These are phyloP conservation scores for Fibroporia radiculosa DNA, from an alignment of 768 basidiomycete genomes.

Conservation along the genomic window DNA sequence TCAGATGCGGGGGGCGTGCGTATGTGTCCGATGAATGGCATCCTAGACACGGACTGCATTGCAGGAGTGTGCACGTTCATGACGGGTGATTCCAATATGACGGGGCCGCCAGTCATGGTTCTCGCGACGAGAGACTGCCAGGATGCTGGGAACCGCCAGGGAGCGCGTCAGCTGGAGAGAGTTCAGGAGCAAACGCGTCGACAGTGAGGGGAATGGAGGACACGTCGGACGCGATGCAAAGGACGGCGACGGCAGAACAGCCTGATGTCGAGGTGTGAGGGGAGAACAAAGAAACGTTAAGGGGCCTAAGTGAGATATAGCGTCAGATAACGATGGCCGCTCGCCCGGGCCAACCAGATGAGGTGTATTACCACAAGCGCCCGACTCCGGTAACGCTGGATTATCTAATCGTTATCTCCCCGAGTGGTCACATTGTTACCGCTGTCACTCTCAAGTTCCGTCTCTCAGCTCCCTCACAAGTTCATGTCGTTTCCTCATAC, in stretches of 20 bases:
- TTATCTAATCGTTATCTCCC: slow-evolving; percentile 2
- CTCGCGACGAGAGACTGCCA: not conserved
- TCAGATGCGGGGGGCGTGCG: slow-evolving; percentile 22
- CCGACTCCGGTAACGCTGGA: not conserved
- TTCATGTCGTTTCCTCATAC: too few relatives aligned
- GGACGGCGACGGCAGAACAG: not conserved
- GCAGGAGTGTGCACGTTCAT: slow-evolving; percentile 41
- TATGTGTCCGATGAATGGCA: slow-evolving; percentile 33
- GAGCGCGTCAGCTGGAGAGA: not conserved
- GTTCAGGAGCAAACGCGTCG: not conserved
- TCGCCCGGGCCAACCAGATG: not conserved
- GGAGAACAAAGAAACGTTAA: slow-evolving; percentile 1
- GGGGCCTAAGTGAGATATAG: slow-evolving; percentile 4
- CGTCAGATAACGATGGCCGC: slow-evolving; percentile 1
- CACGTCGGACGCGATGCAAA: not conserved
- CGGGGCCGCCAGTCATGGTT: slow-evolving; percentile 35
- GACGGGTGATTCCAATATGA: slow-evolving; percentile 48
- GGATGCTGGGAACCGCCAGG: not conserved
- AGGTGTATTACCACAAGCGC: not conserved
- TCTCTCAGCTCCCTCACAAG: too few relatives aligned
- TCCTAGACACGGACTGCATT: slow-evolving; percentile 35
- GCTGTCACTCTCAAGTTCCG: too few relatives aligned
- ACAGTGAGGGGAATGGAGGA: not conserved
- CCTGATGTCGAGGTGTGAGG: slow-evolving; percentile 1
- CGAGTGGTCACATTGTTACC: not conserved